Evolutionary conservation across 768 basidiomycete species (phyloP).

Genomic region (Mycena rebaudengoi): DNA sequence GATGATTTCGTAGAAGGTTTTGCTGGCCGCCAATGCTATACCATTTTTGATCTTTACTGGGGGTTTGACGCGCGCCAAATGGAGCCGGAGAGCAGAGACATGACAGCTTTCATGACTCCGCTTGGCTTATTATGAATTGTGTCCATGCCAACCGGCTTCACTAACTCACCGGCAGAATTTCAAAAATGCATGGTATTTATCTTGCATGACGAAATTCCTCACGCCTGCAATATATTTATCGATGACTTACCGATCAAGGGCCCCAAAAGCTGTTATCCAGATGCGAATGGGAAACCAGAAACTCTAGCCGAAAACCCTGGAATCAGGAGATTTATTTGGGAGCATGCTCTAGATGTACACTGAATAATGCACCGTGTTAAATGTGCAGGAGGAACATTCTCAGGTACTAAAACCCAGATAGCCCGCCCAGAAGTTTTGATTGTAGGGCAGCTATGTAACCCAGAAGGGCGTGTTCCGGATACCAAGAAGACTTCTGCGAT

Average conservation of each 20-base stretch:
- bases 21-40: no score
- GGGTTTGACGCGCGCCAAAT: no score
- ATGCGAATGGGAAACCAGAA: background rate
- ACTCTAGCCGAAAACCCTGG: background rate
- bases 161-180: background rate
- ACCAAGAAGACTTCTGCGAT: background rate
- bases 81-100: no score
- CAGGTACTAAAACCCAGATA: background rate
- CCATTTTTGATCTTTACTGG: no score
- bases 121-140: no score
- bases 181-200: slow-evolving; percentile 1
- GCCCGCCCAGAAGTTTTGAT: background rate
- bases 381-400: background rate
- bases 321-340: slow-evolving; percentile 30
- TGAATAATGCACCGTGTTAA: slow-evolving; percentile 24
- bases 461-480: background rate
- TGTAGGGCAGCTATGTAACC: background rate
- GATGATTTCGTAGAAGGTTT: no score
- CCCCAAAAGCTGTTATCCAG: background rate
- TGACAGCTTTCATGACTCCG: no score
- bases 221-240: background rate
- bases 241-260: background rate
- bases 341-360: slow-evolving; percentile 27
- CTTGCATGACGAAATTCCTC: background rate
- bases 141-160: no score